Conservation (phyloP, 2,329 filamentous ascomycete species). For the Chaetomium sp. region DNA sequence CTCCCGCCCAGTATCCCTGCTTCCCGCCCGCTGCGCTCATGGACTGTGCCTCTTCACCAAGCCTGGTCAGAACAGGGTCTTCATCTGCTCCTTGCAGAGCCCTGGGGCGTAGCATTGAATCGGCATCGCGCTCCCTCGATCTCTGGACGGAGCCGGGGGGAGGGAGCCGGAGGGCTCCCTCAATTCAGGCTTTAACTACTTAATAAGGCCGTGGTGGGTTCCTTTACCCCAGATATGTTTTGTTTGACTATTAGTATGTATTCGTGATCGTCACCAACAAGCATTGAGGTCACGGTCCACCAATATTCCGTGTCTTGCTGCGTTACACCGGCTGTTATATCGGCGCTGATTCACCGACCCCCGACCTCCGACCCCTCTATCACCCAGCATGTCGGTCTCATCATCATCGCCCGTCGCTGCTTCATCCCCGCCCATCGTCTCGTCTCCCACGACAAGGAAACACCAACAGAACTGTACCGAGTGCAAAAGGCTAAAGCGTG, state of each 20-base stretch:
- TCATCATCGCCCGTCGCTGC: constrained; percentile 16
- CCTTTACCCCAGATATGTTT: no score
- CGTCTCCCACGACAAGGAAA: constrained; percentile 16
- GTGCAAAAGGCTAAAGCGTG: constrained; percentile 27
- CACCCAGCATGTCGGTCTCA: constrained; percentile 16
- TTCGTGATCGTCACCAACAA: not conserved
- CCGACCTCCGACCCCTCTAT: not conserved
- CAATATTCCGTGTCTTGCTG: constrained; percentile 5
- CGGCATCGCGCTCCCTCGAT: no score
- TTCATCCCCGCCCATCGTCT: constrained; percentile 11
- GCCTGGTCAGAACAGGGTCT: not conserved
- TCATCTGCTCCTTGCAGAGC: no score
- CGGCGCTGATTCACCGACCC: constrained; percentile 3
- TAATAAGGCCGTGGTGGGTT: constrained; percentile 10
- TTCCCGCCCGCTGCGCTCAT: not conserved
- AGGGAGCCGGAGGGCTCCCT: not conserved
- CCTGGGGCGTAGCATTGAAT: no score
- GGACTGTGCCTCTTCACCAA: not conserved
- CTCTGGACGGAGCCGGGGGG: not conserved
- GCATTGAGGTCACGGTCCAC: not conserved
- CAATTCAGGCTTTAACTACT: constrained; percentile 6
- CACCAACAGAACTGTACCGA: constrained; percentile 24
- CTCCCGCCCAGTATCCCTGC: not conserved
- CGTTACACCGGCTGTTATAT: not conserved
- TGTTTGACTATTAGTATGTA: not conserved